phyloP scores from a whole-genome alignment of 2,329 filamentous ascomycete species.

The Fonsecaea monophora region DNA sequence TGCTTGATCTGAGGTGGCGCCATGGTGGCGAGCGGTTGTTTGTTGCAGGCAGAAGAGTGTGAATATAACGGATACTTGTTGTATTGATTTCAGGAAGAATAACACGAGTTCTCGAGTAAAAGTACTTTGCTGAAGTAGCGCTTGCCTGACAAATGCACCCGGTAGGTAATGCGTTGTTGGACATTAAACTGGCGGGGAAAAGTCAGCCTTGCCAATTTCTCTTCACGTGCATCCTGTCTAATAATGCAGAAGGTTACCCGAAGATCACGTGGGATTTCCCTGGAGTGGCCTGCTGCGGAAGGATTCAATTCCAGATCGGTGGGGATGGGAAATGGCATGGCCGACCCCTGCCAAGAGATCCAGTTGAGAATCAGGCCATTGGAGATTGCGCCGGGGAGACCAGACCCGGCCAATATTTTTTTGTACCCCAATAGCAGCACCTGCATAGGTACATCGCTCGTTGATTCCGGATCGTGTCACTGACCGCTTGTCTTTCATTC shows the following conservation, averaged over 20 bases:
- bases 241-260: not conserved
- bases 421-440: not conserved
- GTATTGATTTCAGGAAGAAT: not conserved
- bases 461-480: constrained; percentile 14
- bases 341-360: constrained; percentile 17
- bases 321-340: not conserved
- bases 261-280: not conserved
- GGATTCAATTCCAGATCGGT: constrained; percentile 4
- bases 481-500: constrained; percentile 27
- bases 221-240: not conserved
- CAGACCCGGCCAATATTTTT: constrained; percentile 1
- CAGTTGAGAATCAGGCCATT: constrained; percentile 7
- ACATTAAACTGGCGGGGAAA: constrained; percentile 17
- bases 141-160: constrained; percentile 12
- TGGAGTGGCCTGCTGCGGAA: constrained; percentile 10
- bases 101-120: not conserved
- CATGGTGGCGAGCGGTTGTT: constrained; percentile 33
- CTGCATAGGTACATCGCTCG: constrained; percentile 13
- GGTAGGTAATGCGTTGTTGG: constrained; percentile 13
- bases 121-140: not conserved
- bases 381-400: not conserved
- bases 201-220: constrained; percentile 8
- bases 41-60: not conserved
- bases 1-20: constrained; percentile 96
- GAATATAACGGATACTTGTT: not conserved